Evolutionary conservation across 495 filamentous ascomycete genomes (phyloP), one percentile per base, ranked within the genome.

Genomic region (Aspergillus mulundensis): DNA sequence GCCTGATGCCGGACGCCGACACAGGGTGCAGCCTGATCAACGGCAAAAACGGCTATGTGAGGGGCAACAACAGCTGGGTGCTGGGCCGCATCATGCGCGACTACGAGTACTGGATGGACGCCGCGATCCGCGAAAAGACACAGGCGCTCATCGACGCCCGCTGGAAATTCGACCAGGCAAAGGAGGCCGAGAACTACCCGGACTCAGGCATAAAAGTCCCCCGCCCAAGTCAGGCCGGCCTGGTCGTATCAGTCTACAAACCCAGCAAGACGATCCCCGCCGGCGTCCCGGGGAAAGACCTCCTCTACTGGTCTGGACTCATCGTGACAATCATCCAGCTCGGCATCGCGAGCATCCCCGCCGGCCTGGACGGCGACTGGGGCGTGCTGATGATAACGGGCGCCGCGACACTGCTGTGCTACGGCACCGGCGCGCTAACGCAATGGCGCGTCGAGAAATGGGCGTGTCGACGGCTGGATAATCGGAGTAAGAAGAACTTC

Each of bases 381-480:
- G 60, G 61, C 3, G 65, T 79, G 14, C 54, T 82, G 11, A 30
- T 78, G 24, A 63, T 79, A 14, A 80, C 76, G 0, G 67, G 41
- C 0, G 56, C 40, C 5, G 81, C 74, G 5, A 80, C 59, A 8
- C 6, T 70, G 3, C 62, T 82, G 3, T 65, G 70, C 5, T 65
- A 71, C 16, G 39, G 60, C 1, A 62, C 67, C 0, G 77, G 72
- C 0, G 42, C 56, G 1, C 48, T 80, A 15, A 68, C 68, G 5
- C 78, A 84, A 50, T 84, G 77, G 79, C 60, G 51, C 24, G 49
- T 60, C n/a, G 80, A 84, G 66, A 82, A 79, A 60, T 78, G 74
- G 74, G 65, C 71, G 1, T 75, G 73, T 58, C 74, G 73, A 8
- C n/a, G 11, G 39, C 34, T 55, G 19, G 53, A 55, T 14, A 16